A percentile compares a stretch with the other conserved stretches of the same genome.
phyloP scores from a whole-genome alignment of 202 grass and related monocot genomes.

The Carex sylvatica region DNA sequence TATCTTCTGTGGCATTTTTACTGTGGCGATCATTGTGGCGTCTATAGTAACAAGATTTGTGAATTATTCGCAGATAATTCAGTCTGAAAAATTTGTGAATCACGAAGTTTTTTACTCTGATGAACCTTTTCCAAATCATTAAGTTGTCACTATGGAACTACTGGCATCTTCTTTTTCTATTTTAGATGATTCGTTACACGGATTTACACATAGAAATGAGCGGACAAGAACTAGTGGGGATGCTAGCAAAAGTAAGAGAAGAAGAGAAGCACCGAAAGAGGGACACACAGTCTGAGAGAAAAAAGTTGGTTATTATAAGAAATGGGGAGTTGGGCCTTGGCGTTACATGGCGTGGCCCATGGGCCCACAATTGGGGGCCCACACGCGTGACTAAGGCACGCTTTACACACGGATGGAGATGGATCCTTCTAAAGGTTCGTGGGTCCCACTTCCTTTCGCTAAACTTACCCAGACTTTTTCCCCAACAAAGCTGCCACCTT shows the following conservation, averaged over 20 bases:
- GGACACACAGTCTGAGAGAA: slow-evolving; percentile 27
- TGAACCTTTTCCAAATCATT: too few relatives aligned
- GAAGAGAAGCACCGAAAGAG: slow-evolving; percentile 27
- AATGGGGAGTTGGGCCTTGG: slow-evolving; percentile 34
- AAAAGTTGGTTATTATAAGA: slow-evolving; percentile 8
- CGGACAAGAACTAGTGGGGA: background rate
- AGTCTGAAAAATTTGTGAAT: too few relatives aligned
- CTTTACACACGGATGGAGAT: slow-evolving; percentile 63
- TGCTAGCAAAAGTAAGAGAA: slow-evolving; percentile 10
- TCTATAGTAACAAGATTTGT: too few relatives aligned
- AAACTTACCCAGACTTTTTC: background rate
- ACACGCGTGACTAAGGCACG: slow-evolving; percentile 31
- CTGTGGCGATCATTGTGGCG: background rate
- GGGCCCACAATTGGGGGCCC: slow-evolving; percentile 40
- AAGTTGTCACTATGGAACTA: too few relatives aligned
- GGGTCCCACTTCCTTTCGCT: slow-evolving; percentile 34
- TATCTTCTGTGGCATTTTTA: background rate
- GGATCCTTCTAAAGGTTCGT: slow-evolving; percentile 65
- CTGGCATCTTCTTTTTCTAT: background rate
- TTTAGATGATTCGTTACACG: background rate
- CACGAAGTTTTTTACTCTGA: too few relatives aligned
- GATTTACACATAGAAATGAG: background rate
- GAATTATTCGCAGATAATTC: too few relatives aligned
- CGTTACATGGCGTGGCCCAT: slow-evolving; percentile 56
- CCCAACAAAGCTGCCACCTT: slow-evolving; percentile 15